Percentiles rank a stretch among this genome's conserved stretches.
Evolutionary conservation across 176 grass and related monocot genomes (phyloP).

Genomic region (Triticum dicoccoides): DNA sequence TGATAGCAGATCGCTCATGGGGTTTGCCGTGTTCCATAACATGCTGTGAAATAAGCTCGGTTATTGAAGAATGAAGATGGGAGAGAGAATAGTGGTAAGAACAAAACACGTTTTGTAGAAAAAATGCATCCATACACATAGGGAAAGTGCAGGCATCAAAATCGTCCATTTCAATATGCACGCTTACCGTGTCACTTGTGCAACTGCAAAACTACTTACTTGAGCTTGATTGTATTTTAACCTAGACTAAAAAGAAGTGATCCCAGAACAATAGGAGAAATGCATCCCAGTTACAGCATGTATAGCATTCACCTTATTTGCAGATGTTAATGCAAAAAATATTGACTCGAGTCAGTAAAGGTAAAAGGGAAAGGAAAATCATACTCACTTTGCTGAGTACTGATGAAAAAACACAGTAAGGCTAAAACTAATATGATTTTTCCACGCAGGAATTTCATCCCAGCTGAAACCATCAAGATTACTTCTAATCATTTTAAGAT

Average conservation of each 20-base stretch:
- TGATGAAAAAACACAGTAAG: neutral
- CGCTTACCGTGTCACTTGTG: neutral
- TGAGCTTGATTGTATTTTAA: neutral
- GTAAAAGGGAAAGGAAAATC: neutral
- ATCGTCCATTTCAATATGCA: neutral
- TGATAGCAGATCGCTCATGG: constrained; percentile 42
- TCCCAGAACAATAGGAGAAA: neutral
- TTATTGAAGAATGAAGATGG: neutral
- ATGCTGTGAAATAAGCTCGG: constrained; percentile 28
- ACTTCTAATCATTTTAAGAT: neutral
- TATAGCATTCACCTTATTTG: neutral
- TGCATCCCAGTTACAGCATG: neutral
- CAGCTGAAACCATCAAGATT: neutral
- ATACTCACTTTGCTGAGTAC: neutral
- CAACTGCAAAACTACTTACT: neutral
- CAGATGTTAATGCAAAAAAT: neutral
- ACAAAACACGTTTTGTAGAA: neutral
- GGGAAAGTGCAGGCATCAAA: neutral
- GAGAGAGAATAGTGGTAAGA: neutral
- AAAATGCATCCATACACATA: neutral
- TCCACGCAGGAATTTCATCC: neutral
- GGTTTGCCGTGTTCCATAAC: constrained; percentile 44
- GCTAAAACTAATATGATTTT: neutral
- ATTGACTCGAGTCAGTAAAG: neutral
- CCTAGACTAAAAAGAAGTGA: neutral